Conservation (phyloP, 192 early-diverging fungal genomes). For the Funneliformis mosseae region DNA sequence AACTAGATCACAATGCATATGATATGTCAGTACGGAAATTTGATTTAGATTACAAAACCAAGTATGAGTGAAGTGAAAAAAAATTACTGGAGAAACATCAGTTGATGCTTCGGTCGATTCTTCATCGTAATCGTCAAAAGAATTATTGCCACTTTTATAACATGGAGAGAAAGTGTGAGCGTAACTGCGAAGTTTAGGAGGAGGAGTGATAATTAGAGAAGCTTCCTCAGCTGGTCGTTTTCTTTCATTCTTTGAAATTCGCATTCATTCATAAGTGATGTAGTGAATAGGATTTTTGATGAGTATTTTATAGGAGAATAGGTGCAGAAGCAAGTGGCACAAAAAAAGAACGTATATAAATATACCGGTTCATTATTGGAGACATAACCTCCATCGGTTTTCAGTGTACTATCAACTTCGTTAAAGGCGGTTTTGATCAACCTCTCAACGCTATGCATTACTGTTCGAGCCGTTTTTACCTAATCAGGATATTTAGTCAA, state of each 20-base stretch:
- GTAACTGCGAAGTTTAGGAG: constrained; percentile 13
- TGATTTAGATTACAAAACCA: too few species aligned
- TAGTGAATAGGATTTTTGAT: background rate
- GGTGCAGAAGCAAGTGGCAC: background rate
- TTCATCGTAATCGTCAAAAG: too few species aligned
- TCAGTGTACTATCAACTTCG: constrained; percentile 15
- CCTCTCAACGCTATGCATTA: background rate
- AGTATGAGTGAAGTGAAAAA: background rate
- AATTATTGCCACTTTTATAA: too few species aligned
- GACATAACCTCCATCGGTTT: background rate
- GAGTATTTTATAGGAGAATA: background rate
- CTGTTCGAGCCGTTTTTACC: constrained; percentile 12
- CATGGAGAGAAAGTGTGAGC: background rate
- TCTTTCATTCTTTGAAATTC: constrained; percentile 21
- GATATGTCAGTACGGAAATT: background rate
- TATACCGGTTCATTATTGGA: constrained; percentile 2
- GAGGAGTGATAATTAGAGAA: background rate
- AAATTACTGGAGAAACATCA: background rate
- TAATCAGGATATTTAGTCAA: constrained; percentile 19
- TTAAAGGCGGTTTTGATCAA: background rate
- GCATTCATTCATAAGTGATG: background rate
- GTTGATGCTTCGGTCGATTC: background rate
- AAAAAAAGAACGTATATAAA: constrained; percentile 5
- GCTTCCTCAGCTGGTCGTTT: constrained; percentile 17
- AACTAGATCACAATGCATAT: constrained; percentile 7